Conservation (phyloP, 805 yeast genomes). For the Cyberlindnera petersonii region DNA sequence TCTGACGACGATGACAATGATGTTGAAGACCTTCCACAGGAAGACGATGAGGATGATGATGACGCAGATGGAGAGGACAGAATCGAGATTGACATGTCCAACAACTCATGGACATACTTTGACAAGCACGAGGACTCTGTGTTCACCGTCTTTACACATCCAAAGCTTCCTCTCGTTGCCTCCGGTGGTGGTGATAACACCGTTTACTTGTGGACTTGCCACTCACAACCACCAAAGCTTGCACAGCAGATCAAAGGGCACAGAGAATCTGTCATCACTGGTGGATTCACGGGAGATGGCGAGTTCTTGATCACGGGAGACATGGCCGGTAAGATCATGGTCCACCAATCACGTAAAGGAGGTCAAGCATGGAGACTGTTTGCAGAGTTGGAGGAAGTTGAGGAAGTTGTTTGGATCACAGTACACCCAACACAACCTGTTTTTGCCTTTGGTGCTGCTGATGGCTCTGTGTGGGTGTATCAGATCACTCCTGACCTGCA, state of each 20-base stretch:
- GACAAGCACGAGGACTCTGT: slow-evolving; percentile 88
- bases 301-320: slow-evolving; percentile 82
- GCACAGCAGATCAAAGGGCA: slow-evolving; percentile 77
- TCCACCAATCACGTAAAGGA: slow-evolving; percentile 65
- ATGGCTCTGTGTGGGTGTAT: slow-evolving; percentile 94
- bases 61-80: slow-evolving; percentile 39
- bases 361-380: slow-evolving; percentile 80
- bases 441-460: slow-evolving; percentile 88
- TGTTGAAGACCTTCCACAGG: slow-evolving; percentile 29
- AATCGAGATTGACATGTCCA: slow-evolving; percentile 80
- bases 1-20: slow-evolving; percentile 24
- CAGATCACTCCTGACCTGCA: slow-evolving; percentile 61
- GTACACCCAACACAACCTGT: slow-evolving; percentile 75
- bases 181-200: slow-evolving; percentile 94
- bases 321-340: slow-evolving; percentile 84
- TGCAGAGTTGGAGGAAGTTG: slow-evolving; percentile 78
- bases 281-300: slow-evolving; percentile 83
- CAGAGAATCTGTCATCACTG: slow-evolving; percentile 82
- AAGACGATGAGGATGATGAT: slow-evolving; percentile 24
- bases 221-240: slow-evolving; percentile 75
- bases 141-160: slow-evolving; percentile 78
- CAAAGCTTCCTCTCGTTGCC: slow-evolving; percentile 77
- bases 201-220: slow-evolving; percentile 91
- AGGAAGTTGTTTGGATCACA: slow-evolving; percentile 81
- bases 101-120: slow-evolving; percentile 85